Base-by-base conservation (phyloP, 208 protist species). In the Leishmania turanica region DNA sequence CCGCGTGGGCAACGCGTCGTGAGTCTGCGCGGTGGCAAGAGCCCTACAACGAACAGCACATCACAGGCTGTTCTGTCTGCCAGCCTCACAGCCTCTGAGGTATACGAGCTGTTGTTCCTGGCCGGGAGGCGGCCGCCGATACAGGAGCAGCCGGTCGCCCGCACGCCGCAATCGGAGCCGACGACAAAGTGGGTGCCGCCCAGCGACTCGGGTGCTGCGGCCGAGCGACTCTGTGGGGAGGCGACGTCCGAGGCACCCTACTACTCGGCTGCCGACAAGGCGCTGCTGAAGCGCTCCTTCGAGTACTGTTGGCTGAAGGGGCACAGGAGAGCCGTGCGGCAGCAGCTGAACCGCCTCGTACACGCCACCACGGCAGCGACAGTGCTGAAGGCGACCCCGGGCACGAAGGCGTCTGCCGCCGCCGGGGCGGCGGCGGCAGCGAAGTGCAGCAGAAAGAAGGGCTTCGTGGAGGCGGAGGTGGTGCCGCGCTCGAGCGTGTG, bases 271-370 rank as follows among this genome's bases (percentile, higher is more conserved):
- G 40, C 42, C 2, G 19, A 77, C 7, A 58, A 56, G 19, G 72
- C 72, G 9, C 53, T 85, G 64, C 31, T 74, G 31, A 85, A 85
- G 82, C 82, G 82, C n/a, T 75, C 77, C 45, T 81, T 85, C 31
- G 82, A 85, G 53, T 65, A 75, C 71, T 85, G 82, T 51, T 85
- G 82, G 82, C 51, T 85, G 40, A 49, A 17, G 17, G 31, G 40
- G 37, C 82, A 81, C 51, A 62, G 64, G 7, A 9, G 11, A 0
- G 64, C 31, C 58, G 42, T 85, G 77, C 70, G 51, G 6, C 17
- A 73, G 71, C 34, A 70, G 37, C 40, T 68, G 49, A 70, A 75
- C 47, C 76, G 68, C n/a, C 77, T 85, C n/a, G 42, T 76, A 1
- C 51, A 51, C 56, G 3, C 82, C 0, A 72, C 82, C 42, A 8